Percentiles rank a stretch among this genome's conserved stretches.
These are phyloP conservation scores for Pyrenophora teres DNA, from an alignment of 2,329 filamentous ascomycete species.

Conservation along the genomic window DNA sequence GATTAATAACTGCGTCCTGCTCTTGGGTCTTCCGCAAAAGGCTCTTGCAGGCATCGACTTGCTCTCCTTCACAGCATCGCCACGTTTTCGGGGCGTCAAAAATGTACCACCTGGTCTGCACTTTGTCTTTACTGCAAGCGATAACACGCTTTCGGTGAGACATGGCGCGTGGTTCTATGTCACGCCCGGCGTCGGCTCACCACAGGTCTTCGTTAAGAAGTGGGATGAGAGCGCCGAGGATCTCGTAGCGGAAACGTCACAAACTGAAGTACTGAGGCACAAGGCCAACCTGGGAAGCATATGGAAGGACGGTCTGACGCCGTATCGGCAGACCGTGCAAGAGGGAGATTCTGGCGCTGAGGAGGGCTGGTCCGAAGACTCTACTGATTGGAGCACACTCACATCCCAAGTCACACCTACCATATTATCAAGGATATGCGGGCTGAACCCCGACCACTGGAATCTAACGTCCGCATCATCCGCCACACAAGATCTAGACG, in stretches of 20 bases:
- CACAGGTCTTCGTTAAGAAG: conserved; percentile 59
- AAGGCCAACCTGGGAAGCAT: conserved; percentile 61
- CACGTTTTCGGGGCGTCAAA: conserved; percentile 65
- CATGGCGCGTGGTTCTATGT: conserved; percentile 66
- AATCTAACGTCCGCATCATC: conserved; percentile 63
- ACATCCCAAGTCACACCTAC: conserved; percentile 56
- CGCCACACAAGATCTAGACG: conserved; percentile 60
- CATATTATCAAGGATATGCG: conserved; percentile 58
- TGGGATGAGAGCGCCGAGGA: conserved; percentile 59
- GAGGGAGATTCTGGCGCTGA: conserved; percentile 34
- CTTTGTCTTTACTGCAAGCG: conserved; percentile 65
- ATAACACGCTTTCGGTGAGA: conserved; percentile 63
- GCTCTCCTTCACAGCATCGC: conserved; percentile 66
- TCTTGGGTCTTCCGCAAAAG: conserved; percentile 52
- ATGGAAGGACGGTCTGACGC: conserved; percentile 59
- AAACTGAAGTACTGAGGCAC: conserved; percentile 53
- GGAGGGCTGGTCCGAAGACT: conserved; percentile 48
- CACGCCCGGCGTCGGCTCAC: conserved; percentile 43
- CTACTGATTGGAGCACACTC: conserved; percentile 58
- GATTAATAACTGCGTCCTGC: conserved; percentile 45
- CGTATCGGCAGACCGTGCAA: conserved; percentile 52
- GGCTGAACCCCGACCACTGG: conserved; percentile 56
- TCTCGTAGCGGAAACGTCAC: conserved; percentile 49
- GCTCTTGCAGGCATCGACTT: conserved; percentile 60
- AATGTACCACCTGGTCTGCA: conserved; percentile 63